These are phyloP conservation scores for Luzula sylvatica DNA, from an alignment of 176 grass and related monocot species.

Conservation along the genomic window DNA sequence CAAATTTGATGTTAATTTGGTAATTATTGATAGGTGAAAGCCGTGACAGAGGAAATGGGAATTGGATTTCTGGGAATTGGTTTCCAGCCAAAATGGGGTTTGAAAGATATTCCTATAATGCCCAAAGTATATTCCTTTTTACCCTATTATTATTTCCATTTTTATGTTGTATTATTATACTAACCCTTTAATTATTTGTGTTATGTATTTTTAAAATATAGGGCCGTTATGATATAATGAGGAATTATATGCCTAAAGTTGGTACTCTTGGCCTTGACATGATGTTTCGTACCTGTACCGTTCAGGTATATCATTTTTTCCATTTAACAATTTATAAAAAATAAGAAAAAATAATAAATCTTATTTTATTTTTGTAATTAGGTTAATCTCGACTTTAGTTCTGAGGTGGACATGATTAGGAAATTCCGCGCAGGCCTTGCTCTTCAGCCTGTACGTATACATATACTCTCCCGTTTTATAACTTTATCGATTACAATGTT, in stretches of 20 bases:
- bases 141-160: conserved; percentile 5
- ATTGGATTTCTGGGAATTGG: conserved; percentile 96
- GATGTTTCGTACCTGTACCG: conserved; percentile 99
- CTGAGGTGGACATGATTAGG: conserved; percentile 88
- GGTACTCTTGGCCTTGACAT: conserved; percentile 91
- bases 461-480: not conserved
- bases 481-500: not conserved
- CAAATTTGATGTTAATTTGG: not conserved
- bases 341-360: conserved; percentile 10
- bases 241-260: conserved; percentile 99
- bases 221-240: conserved; percentile 94
- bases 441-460: conserved; percentile 82
- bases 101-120: conserved; percentile 84
- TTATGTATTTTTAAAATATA: conserved; percentile 18
- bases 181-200: not conserved
- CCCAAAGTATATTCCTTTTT: conserved; percentile 53
- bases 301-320: conserved; percentile 43
- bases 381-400: conserved; percentile 99
- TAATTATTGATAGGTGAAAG: conserved; percentile 65
- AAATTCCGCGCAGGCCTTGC: conserved; percentile 81
- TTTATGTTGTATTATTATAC: not conserved
- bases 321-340: not conserved
- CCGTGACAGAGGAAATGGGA: conserved; percentile 87
- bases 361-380: conserved; percentile 19
- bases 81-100: conserved; percentile 83